phyloP scores from a whole-genome alignment of 257 asterid species.

The Ballota nigra region DNA sequence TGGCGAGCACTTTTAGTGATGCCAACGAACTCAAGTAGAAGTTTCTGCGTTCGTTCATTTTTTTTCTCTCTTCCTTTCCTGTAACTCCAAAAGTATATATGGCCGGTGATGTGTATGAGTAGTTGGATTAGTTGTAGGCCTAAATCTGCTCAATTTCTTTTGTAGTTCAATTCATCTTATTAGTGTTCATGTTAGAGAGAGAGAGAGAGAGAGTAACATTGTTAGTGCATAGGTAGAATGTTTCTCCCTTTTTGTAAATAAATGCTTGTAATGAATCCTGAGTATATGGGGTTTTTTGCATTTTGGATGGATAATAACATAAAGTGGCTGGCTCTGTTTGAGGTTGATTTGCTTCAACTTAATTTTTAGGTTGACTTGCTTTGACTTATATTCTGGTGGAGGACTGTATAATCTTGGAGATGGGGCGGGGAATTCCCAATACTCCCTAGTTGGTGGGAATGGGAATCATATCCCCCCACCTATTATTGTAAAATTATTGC shows the following conservation, averaged over 20 bases:
- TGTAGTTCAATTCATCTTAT: slow-evolving; percentile 17
- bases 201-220: too few relatives aligned
- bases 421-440: too few relatives aligned
- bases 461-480: too few relatives aligned
- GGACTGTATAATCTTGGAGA: too few relatives aligned
- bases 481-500: too few relatives aligned
- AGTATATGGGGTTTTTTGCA: background rate
- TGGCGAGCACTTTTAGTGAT: slow-evolving; percentile 22
- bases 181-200: too few relatives aligned
- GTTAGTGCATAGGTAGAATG: background rate
- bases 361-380: too few relatives aligned
- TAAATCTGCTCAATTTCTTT: slow-evolving; percentile 8
- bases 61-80: slow-evolving; percentile 1
- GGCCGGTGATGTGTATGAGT: slow-evolving; percentile 15
- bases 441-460: too few relatives aligned
- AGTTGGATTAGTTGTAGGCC: slow-evolving; percentile 21
- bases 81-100: slow-evolving; percentile 38
- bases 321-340: too few relatives aligned
- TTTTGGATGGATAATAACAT: background rate
- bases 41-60: slow-evolving; percentile 19
- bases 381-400: too few relatives aligned
- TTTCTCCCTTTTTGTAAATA: background rate
- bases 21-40: slow-evolving; percentile 7
- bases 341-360: too few relatives aligned
- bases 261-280: background rate